These are phyloP conservation scores for Brassica balearica DNA, from an alignment of 441 rosid genomes.

Conservation along the genomic window DNA sequence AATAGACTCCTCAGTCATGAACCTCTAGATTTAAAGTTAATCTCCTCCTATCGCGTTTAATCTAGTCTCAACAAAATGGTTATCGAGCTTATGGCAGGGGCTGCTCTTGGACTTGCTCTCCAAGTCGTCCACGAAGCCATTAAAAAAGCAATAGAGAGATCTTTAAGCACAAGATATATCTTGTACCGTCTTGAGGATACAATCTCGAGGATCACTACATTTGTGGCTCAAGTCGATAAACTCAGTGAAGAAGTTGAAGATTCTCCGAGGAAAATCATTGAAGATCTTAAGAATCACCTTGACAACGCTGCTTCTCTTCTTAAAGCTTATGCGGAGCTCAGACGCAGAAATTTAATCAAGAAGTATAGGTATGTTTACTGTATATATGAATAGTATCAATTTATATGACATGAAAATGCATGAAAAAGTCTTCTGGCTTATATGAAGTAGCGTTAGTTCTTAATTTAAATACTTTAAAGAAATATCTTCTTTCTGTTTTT, in stretches of 20 bases:
- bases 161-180: constrained; percentile 15
- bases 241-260: neutral
- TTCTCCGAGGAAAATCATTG: neutral
- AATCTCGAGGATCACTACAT: neutral
- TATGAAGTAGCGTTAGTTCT: neutral
- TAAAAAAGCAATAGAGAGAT: constrained; percentile 24
- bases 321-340: constrained; percentile 15
- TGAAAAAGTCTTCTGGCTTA: neutral
- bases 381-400: neutral
- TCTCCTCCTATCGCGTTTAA: neutral
- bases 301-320: neutral
- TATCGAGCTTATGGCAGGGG: constrained; percentile 11
- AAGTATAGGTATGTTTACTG: neutral
- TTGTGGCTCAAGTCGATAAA: neutral
- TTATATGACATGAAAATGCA: neutral
- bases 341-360: constrained; percentile 10
- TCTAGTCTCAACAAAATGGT: neutral
- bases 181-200: constrained; percentile 26
- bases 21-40: neutral
- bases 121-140: constrained; percentile 30
- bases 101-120: constrained; percentile 31
- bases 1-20: neutral
- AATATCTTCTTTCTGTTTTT: neutral
- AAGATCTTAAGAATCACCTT: constrained; percentile 16
- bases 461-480: neutral